Conservation (phyloP, 2,329 filamentous ascomycete species). For the Cladosporium sp. region DNA sequence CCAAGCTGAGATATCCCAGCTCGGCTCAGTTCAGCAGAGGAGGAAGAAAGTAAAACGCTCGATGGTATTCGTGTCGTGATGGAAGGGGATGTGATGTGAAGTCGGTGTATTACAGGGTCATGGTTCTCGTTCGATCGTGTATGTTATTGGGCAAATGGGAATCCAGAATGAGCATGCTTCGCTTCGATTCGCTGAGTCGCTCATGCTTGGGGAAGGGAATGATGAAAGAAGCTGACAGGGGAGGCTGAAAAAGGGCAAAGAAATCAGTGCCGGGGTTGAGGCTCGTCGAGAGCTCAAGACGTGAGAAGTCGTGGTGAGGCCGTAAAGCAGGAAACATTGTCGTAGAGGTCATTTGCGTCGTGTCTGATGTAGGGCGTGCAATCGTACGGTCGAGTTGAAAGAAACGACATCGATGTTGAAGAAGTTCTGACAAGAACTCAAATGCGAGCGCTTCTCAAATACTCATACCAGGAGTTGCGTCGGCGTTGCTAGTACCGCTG, state of each 20-base stretch:
- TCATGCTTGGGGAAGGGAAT: not conserved
- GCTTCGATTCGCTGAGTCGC: no score
- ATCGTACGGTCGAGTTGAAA: not conserved
- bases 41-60: no score
- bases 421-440: not conserved
- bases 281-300: not conserved
- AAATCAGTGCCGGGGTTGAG: not conserved
- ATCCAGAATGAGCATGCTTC: not conserved
- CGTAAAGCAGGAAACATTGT: not conserved
- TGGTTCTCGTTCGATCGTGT: not conserved
- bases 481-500: slow-evolving; percentile 9
- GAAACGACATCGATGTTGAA: not conserved
- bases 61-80: no score
- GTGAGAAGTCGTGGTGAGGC: no score
- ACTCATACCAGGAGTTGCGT: slow-evolving; percentile 2
- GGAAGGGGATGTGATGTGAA: no score
- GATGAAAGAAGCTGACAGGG: not conserved
- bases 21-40: no score
- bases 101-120: not conserved
- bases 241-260: not conserved
- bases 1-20: no score
- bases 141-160: not conserved
- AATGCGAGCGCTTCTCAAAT: not conserved
- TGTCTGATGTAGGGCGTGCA: not conserved
- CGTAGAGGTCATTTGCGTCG: not conserved